Base-by-base conservation (phyloP, 805 yeast species). In the Ogataea pilisensis region DNA sequence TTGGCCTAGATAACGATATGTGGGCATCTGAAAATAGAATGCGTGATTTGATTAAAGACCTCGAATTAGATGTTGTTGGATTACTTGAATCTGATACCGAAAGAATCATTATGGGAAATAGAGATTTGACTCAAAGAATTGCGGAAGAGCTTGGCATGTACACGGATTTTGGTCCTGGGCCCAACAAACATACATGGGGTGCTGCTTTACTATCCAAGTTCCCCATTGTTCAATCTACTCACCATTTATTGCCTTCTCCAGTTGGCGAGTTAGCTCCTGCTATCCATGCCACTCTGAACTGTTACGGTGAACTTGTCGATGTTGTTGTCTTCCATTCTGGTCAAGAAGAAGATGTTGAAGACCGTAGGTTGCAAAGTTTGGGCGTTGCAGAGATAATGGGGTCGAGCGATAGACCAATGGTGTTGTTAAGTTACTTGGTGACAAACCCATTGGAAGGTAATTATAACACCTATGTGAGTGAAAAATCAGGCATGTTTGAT, bases 221-320 rank as follows among this genome's bases (percentile, higher is more conserved):
- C 75, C 99, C 99, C 24, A 93, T 93, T 46, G 53, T 93, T 42
- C 78, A 83, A 56, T 88, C 97, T 3, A 80, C 89, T 1, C 99
- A 93, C 61, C 95, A 90, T 60, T 71, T 93, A 51, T 68, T 91
- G 42, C 99, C 99, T 4, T 86, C 96, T 6, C 99, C 99, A 2
- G 96, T 86, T 25, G 99, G 99, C 14, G 99, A 93, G 69, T 72
- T 93, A 39, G 99, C 99, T 0, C 99, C 99, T 4, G 98, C 97
- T 1, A 93, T 93, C 50, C 95, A 85, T 61, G 99, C 99, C 2
- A 91, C 97, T 1, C 68, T 93, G 46, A 91, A 89, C 51, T 85
- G 93, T 28, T 90, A 89, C 63, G 96, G 96, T 11, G 83, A 81
- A 54, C 60, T 71, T 17, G 85, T 93, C 5, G 99, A 93, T 61